These are phyloP conservation scores for Lentithecium fluviatile DNA, from an alignment of 495 filamentous ascomycete species.

Conservation along the genomic window DNA sequence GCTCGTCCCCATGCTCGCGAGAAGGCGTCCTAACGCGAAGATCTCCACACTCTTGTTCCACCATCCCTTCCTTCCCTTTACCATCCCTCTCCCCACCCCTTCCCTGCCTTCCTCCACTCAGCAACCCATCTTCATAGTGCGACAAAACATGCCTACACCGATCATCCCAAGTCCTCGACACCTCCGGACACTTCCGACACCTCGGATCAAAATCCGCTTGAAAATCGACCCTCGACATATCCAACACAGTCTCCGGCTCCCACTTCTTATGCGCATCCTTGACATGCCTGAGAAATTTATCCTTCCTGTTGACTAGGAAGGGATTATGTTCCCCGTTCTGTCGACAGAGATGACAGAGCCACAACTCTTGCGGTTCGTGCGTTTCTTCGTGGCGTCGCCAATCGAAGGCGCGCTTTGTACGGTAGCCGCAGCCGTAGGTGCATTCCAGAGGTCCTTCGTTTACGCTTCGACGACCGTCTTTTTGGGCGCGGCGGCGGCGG, in stretches of 20 bases:
- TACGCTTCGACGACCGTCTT: conserved; percentile 25
- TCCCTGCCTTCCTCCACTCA: neutral
- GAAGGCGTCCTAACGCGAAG: too few species aligned
- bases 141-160: conserved; percentile 26
- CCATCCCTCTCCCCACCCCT: too few species aligned
- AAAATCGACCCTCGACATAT: conserved; percentile 24
- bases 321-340: conserved; percentile 13
- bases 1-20: too few species aligned
- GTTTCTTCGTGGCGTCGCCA: conserved; percentile 36
- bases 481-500: conserved; percentile 12
- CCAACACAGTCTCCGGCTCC: conserved; percentile 15
- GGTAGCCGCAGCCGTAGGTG: conserved; percentile 32
- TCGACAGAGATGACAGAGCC: conserved; percentile 26
- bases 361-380: conserved; percentile 34
- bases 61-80: too few species aligned
- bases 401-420: conserved; percentile 25
- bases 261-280: conserved; percentile 21
- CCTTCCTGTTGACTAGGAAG: conserved; percentile 30
- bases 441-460: conserved; percentile 27
- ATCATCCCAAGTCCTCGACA: conserved; percentile 20
- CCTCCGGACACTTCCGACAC: conserved; percentile 20
- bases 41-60: too few species aligned
- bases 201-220: conserved; percentile 12
- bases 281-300: conserved; percentile 30
- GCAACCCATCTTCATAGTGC: conserved; percentile 25